Evolutionary conservation across 495 filamentous ascomycete genomes (phyloP).

Genomic region (Podospora bellae-mahoneyi): DNA sequence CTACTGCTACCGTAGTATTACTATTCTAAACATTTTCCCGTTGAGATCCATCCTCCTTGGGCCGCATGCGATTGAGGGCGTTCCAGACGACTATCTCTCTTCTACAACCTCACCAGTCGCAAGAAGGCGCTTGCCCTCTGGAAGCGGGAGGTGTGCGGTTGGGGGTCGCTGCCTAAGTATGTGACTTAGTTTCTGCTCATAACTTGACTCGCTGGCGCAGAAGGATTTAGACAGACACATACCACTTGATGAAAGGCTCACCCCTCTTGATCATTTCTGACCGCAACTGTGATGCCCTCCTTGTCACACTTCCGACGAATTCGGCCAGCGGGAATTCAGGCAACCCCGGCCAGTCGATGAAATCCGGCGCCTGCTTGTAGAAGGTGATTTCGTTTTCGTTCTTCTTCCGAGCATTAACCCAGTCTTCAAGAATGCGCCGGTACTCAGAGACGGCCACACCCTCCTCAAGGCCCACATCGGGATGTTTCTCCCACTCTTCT

Average conservation of each 20-base stretch:
- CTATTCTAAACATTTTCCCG: too few species aligned
- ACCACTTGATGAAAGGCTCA: not conserved
- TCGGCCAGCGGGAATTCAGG: not conserved
- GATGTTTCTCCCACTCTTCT: conserved; percentile 10
- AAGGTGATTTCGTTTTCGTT: not conserved
- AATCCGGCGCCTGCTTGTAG: conserved; percentile 8
- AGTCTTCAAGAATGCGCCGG: conserved; percentile 9
- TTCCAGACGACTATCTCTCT: too few species aligned
- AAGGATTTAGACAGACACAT: too few species aligned
- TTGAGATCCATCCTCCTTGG: too few species aligned
- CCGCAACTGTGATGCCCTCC: not conserved
- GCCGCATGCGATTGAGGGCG: too few species aligned
- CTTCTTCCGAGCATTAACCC: conserved; percentile 6
- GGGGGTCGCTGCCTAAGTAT: too few species aligned
- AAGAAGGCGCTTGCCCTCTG: too few species aligned
- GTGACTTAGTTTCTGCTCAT: too few species aligned
- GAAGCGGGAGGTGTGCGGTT: too few species aligned
- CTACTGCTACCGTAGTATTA: too few species aligned
- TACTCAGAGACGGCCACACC: conserved; percentile 8
- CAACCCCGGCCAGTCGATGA: conserved; percentile 10
- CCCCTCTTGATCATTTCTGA: not conserved
- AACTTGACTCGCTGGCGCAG: too few species aligned
- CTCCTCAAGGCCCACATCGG: conserved; percentile 11
- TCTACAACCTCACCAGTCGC: too few species aligned
- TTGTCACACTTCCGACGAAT: not conserved